Conservation (phyloP, 2,329 filamentous ascomycete genomes). For the Alternaria arborescens region DNA sequence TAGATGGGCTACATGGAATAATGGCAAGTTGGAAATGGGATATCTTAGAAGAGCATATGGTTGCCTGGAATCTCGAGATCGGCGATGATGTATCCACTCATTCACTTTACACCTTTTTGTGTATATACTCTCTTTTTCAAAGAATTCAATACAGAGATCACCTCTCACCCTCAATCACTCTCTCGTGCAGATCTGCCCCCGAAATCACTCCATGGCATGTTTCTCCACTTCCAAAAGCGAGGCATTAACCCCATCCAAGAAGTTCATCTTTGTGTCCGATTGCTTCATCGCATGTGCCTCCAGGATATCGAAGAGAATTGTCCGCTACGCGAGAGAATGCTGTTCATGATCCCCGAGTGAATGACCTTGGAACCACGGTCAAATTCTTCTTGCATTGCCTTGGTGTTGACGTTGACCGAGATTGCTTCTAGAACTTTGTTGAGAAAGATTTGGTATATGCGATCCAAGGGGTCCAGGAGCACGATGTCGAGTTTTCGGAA, state of each 20-base stretch:
- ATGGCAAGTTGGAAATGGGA: background rate
- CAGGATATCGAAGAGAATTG: background rate
- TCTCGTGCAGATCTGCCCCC: slow-evolving; percentile 5
- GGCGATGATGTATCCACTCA: slow-evolving; percentile 1
- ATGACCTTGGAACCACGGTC: background rate
- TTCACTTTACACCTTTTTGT: background rate
- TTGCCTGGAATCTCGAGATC: background rate
- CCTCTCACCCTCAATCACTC: background rate
- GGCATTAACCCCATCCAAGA: background rate
- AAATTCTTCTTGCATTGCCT: slow-evolving; percentile 15
- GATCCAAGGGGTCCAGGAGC: background rate
- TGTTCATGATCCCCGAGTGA: background rate
- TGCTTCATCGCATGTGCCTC: slow-evolving; percentile 6
- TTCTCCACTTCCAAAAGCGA: background rate
- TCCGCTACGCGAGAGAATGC: background rate
- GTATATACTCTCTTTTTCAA: slow-evolving; percentile 1
- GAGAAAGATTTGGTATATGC: slow-evolving; percentile 7
- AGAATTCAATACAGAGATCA: background rate
- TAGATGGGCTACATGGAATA: slow-evolving; percentile 10
- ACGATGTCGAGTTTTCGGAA: slow-evolving; percentile 5
- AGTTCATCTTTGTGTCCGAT: slow-evolving; percentile 13
- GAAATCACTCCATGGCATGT: background rate
- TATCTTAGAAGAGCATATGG: background rate
- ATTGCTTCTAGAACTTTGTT: background rate
- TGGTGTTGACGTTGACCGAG: background rate